Evolutionary conservation across 495 filamentous ascomycete species (phyloP).

Genomic region (Bacidia rubella): DNA sequence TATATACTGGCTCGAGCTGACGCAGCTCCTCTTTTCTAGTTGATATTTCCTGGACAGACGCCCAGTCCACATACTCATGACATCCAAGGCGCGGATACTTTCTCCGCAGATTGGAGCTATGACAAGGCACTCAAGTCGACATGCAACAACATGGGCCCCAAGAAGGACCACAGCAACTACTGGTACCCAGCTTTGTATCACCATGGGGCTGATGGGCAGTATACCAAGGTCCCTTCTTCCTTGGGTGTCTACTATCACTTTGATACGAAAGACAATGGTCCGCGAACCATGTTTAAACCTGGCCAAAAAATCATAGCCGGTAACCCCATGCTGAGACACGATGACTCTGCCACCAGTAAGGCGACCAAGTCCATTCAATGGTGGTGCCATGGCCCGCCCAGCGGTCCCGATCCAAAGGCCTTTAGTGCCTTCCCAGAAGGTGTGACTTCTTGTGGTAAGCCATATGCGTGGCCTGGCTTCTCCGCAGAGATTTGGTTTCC

Average conservation of each 20-base stretch:
- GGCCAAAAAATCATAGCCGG: slow-evolving; percentile 68
- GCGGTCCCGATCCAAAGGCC: slow-evolving; percentile 30
- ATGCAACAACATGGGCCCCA: slow-evolving; percentile 54
- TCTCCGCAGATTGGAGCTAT: slow-evolving; percentile 49
- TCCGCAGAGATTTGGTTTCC: slow-evolving; percentile 26
- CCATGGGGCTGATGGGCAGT: slow-evolving; percentile 46
- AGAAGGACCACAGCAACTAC: slow-evolving; percentile 61
- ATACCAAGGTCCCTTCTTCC: slow-evolving; percentile 48
- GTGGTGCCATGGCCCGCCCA: slow-evolving; percentile 27
- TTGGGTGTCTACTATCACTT: slow-evolving; percentile 56
- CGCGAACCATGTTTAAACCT: slow-evolving; percentile 51
- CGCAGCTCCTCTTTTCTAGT: background rate
- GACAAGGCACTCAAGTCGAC: slow-evolving; percentile 40
- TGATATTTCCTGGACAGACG: slow-evolving; percentile 17
- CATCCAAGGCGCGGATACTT: slow-evolving; percentile 63
- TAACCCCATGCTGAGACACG: slow-evolving; percentile 32
- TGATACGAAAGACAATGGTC: slow-evolving; percentile 29
- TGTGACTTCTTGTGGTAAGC: slow-evolving; percentile 1
- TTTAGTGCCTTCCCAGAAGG: background rate
- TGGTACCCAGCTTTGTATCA: slow-evolving; percentile 64
- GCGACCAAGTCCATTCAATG: slow-evolving; percentile 2
- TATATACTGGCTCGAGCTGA: background rate
- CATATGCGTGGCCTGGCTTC: slow-evolving; percentile 2
- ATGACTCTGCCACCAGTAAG: slow-evolving; percentile 1
- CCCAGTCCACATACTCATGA: slow-evolving; percentile 54